Percentiles rank a stretch among this genome's conserved stretches.
These are phyloP conservation scores for Clavispora vitiphila DNA, from an alignment of 805 yeast genomes.

Conservation along the genomic window DNA sequence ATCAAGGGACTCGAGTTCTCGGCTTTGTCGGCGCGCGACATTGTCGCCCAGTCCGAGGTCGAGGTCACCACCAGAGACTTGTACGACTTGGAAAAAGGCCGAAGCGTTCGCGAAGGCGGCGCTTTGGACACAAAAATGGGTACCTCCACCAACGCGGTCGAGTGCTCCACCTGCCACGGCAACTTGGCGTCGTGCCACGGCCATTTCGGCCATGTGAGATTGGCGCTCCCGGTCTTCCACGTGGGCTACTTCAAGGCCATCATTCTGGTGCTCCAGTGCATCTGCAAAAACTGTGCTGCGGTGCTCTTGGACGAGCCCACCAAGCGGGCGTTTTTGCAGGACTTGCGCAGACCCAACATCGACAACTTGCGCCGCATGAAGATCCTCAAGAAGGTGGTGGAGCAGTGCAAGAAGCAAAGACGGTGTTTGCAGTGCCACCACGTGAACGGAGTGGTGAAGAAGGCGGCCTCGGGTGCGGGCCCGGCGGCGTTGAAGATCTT, in stretches of 20 bases:
- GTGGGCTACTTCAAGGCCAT: slow-evolving; percentile 94
- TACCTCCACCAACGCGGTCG: slow-evolving; percentile 77
- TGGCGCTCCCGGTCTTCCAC: slow-evolving; percentile 95
- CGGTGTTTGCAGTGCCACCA: slow-evolving; percentile 84
- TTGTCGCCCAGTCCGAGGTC: slow-evolving; percentile 89
- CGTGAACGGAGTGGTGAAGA: slow-evolving; percentile 93
- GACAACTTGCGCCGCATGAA: slow-evolving; percentile 93
- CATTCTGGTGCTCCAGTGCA: slow-evolving; percentile 79
- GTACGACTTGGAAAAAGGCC: slow-evolving; percentile 84
- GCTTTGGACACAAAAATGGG: slow-evolving; percentile 95
- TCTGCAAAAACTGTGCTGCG: slow-evolving; percentile 86
- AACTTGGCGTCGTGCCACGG: slow-evolving; percentile 94
- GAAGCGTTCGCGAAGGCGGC: slow-evolving; percentile 77
- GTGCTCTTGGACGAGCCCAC: slow-evolving; percentile 68
- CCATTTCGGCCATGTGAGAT: slow-evolving; percentile 91
- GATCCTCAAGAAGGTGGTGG: slow-evolving; percentile 72
- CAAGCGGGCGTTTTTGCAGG: slow-evolving; percentile 65
- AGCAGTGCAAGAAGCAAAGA: slow-evolving; percentile 94
- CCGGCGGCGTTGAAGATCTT: slow-evolving; percentile 92
- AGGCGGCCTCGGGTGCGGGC: slow-evolving; percentile 87
- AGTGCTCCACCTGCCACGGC: slow-evolving; percentile 90
- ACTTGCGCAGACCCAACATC: slow-evolving; percentile 78
- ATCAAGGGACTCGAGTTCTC: slow-evolving; percentile 90
- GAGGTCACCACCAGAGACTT: slow-evolving; percentile 89
- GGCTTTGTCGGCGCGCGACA: slow-evolving; percentile 87